Evolutionary conservation across 768 basidiomycete species (phyloP), one percentile per base, ranked within the genome.

Genomic region (Kondoa subrosea): DNA sequence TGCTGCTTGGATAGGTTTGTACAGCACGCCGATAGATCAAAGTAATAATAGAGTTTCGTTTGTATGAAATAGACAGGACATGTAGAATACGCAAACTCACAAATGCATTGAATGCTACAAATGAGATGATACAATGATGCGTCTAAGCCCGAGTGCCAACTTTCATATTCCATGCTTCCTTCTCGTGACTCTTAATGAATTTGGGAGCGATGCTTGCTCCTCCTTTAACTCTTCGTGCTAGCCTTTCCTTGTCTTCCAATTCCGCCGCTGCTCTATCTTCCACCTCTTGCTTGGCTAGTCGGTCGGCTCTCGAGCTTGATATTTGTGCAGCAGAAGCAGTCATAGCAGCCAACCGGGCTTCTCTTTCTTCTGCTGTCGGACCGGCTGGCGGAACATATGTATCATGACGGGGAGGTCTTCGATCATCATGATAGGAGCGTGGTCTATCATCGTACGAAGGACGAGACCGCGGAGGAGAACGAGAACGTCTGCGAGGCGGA

Each of bases 301-400:
- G 83, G 70, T 85, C 83, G 69, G 86, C 83, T 29, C 92, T 84
- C 58, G 90, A 85, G 0, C 77, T 76, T 59, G 83, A 82, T 79
- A 90, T 81, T 4, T 77, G 76, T n/a, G 80, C 76, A 0, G 93
- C 93, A 68, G 86, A 83, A 1, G 81, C 78, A 27, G 85, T 78
- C 93, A 97, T 97, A 2, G 90, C 87, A 0, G 89, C 92, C 31
- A 97, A 80, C n/a, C 88, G 85, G 30, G 88, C 87, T 1, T 85
- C 85, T 34, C 91, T 86, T 31, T 85, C 86, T 74, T 72, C 17
- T 75, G 72, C 40, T 74, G 74, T 12, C 31, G 21, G 2, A 34
- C 64, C 34, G 3, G 57, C 57, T 68, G 63, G 76, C 72, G 34
- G 74, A 64, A 32, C 68, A 31, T 29, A 72, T 72, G 25, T 65